Evolutionary conservation across 2,329 filamentous ascomycete species (phyloP).

Genomic region (Xylariales sp.): DNA sequence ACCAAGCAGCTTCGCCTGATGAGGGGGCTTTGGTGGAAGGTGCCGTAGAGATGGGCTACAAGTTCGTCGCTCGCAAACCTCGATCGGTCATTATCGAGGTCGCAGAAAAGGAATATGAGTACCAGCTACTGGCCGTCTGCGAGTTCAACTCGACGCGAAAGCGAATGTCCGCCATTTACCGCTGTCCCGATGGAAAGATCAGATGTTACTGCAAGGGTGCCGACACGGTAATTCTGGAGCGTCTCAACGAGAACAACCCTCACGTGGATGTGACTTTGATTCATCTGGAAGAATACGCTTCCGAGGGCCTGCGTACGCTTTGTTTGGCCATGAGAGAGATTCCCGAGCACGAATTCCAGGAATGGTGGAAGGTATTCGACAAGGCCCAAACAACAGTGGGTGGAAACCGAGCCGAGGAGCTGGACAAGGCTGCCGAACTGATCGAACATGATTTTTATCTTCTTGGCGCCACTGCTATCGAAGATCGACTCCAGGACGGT

Average conservation of each 20-base stretch:
- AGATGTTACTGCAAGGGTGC: constrained; percentile 94
- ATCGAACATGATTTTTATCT: constrained; percentile 91
- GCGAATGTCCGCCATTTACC: constrained; percentile 95
- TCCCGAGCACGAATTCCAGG: constrained; percentile 79
- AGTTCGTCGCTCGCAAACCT: constrained; percentile 86
- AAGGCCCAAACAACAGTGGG: constrained; percentile 84
- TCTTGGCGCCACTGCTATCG: constrained; percentile 92
- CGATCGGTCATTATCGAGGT: constrained; percentile 79
- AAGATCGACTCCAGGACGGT: constrained; percentile 93
- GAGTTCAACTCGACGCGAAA: constrained; percentile 98
- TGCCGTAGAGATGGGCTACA: constrained; percentile 79
- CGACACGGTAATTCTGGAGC: constrained; percentile 94
- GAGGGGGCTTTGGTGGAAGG: constrained; percentile 96
- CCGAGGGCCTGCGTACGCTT: constrained; percentile 88
- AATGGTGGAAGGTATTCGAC: constrained; percentile 85
- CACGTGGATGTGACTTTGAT: constrained; percentile 85
- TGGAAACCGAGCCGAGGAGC: constrained; percentile 86
- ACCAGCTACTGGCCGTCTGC: constrained; percentile 91
- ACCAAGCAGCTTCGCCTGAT: constrained; percentile 95
- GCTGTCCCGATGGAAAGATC: constrained; percentile 93
- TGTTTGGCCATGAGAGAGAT: constrained; percentile 94
- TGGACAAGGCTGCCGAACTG: constrained; percentile 94
- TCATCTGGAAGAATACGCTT: constrained; percentile 97
- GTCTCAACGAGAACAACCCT: constrained; percentile 76
- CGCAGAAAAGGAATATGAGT: constrained; percentile 69